Evolutionary conservation across 116 monocot genomes (phyloP).

Genomic region (Dioscorea cayenensis): DNA sequence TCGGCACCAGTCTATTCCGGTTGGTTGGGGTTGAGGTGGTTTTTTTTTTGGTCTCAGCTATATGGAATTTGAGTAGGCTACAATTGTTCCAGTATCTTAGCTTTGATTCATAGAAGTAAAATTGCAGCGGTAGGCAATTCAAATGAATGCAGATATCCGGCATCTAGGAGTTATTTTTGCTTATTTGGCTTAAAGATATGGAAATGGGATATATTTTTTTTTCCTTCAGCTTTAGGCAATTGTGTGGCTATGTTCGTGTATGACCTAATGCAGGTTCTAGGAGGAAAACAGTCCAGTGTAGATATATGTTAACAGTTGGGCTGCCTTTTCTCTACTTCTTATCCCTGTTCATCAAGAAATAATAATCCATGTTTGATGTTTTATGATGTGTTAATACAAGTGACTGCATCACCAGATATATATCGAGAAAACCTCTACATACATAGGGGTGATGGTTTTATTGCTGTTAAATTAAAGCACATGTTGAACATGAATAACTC

Average conservation of each 20-base stretch:
- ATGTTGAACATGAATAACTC: no score
- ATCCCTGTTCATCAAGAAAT: background rate
- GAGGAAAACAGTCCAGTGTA: background rate
- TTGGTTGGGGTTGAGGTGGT: background rate
- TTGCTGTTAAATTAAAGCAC: background rate
- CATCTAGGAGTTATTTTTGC: background rate
- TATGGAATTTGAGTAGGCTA: conserved; percentile 1
- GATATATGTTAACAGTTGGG: background rate
- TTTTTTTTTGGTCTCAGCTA: background rate
- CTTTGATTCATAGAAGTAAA: background rate
- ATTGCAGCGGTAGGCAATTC: background rate
- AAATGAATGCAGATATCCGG: background rate
- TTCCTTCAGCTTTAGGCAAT: background rate
- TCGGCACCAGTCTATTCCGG: background rate
- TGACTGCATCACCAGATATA: background rate
- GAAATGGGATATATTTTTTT: background rate
- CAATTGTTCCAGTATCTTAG: background rate
- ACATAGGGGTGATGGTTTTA: background rate
- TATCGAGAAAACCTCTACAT: background rate
- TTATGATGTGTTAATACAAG: background rate
- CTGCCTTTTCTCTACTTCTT: background rate
- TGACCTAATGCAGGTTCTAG: background rate
- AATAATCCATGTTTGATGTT: background rate
- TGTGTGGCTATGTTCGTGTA: no score
- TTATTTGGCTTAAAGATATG: background rate